A percentile compares a stretch with the other conserved stretches of the same genome.
These are phyloP conservation scores for Aspergillus leporis DNA, from an alignment of 495 filamentous ascomycete species.

Conservation along the genomic window DNA sequence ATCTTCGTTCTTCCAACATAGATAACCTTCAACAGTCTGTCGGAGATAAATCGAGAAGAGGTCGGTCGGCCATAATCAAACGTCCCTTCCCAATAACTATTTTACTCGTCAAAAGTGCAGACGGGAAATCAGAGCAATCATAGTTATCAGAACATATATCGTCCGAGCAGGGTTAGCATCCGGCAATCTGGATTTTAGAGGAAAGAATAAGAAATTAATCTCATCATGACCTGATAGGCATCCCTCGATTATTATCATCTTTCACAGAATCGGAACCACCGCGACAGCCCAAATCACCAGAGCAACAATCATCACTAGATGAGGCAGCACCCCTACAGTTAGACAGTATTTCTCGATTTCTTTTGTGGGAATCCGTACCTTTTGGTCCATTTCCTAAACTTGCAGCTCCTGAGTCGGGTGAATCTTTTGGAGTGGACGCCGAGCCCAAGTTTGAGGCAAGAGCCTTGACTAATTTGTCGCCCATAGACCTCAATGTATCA, in stretches of 20 bases:
- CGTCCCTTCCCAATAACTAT: too few relatives aligned
- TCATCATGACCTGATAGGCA: too few relatives aligned
- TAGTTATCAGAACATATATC: neutral
- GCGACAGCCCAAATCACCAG: neutral
- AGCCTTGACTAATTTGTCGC: constrained; percentile 23
- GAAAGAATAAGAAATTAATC: neutral
- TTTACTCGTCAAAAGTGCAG: too few relatives aligned
- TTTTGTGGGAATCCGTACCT: neutral
- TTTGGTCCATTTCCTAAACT: too few relatives aligned
- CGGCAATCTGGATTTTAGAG: neutral
- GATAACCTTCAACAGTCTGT: too few relatives aligned
- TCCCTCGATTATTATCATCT: too few relatives aligned
- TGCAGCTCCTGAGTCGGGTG: too few relatives aligned
- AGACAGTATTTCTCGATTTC: neutral
- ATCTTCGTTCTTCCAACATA: too few relatives aligned
- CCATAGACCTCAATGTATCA: constrained; percentile 28
- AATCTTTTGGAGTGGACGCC: constrained; percentile 7
- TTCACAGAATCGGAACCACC: neutral
- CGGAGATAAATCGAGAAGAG: too few relatives aligned
- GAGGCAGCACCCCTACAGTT: neutral
- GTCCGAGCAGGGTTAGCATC: neutral
- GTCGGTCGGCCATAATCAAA: too few relatives aligned
- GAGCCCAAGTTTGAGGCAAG: constrained; percentile 38
- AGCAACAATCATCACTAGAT: neutral
- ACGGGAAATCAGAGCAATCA: too few relatives aligned